Conservation (phyloP, 495 filamentous ascomycete genomes). For the Talaromyces stipitatus region DNA sequence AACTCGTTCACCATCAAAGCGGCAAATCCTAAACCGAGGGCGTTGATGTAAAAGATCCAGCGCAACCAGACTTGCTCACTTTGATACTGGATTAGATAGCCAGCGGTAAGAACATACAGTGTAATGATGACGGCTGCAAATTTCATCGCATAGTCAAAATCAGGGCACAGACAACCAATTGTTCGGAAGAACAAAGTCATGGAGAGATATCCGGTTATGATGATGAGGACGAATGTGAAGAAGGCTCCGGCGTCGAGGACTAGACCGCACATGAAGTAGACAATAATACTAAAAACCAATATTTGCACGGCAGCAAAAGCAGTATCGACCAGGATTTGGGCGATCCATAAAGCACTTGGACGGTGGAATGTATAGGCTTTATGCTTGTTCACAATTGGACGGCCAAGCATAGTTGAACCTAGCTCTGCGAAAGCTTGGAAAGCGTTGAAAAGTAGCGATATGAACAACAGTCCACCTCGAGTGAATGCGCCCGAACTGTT, state of each 20-base stretch:
- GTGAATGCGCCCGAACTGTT: conserved; percentile 69
- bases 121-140: conserved; percentile 42
- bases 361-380: conserved; percentile 59
- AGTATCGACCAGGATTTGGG: conserved; percentile 54
- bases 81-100: conserved; percentile 40
- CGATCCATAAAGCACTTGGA: conserved; percentile 54
- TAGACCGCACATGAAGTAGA: conserved; percentile 56
- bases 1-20: conserved; percentile 55
- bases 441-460: conserved; percentile 83
- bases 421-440: conserved; percentile 78
- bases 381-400: conserved; percentile 64
- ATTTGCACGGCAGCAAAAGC: conserved; percentile 51
- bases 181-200: conserved; percentile 53
- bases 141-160: conserved; percentile 44
- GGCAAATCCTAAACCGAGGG: conserved; percentile 44
- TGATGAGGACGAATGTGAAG: conserved; percentile 55
- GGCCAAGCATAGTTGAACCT: conserved; percentile 52
- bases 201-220: conserved; percentile 46
- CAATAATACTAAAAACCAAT: conserved; percentile 53
- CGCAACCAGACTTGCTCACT: conserved; percentile 48
- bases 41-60: conserved; percentile 52
- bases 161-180: conserved; percentile 40
- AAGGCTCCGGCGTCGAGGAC: conserved; percentile 40
- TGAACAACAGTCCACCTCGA: conserved; percentile 83
- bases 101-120: conserved; percentile 41